Conservation (phyloP, 2,329 filamentous ascomycete species). For the Trichoderma brevicompactum region DNA sequence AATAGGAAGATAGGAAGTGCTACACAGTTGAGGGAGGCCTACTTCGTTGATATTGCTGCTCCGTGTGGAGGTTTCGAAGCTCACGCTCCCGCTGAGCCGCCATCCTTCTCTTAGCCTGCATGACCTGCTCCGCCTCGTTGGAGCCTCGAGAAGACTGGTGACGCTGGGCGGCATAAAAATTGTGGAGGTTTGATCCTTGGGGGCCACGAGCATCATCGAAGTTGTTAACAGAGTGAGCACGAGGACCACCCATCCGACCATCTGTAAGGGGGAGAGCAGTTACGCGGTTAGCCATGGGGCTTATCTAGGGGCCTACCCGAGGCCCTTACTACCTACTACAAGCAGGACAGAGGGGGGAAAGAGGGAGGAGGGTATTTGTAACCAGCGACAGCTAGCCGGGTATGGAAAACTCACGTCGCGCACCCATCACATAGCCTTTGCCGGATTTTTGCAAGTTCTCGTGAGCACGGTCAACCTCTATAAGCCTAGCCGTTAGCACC, state of each 20-base stretch:
- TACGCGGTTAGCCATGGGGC: conserved; percentile 20
- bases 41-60: conserved; percentile 99
- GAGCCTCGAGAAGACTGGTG: conserved; percentile 83
- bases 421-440: conserved; percentile 77
- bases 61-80: conserved; percentile 99
- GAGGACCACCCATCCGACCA: conserved; percentile 69
- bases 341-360: background rate
- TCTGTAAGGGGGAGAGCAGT: conserved; percentile 53
- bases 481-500: conserved; percentile 25
- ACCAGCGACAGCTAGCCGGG: conserved; percentile 1
- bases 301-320: conserved; percentile 21
- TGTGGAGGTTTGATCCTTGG: conserved; percentile 79
- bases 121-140: conserved; percentile 95
- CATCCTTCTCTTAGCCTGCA: conserved; percentile 99
- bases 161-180: conserved; percentile 91
- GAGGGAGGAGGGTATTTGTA: background rate
- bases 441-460: conserved; percentile 97
- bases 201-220: conserved; percentile 73
- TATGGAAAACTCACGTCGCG: conserved; percentile 75
- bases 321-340: conserved; percentile 15
- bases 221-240: conserved; percentile 84
- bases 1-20: conserved; percentile 48
- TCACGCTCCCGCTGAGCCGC: conserved; percentile 98
- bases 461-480: conserved; percentile 94
- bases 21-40: conserved; percentile 79